Conservation (phyloP, 208 protist genomes). For the Jaenimonas drosophilae region DNA sequence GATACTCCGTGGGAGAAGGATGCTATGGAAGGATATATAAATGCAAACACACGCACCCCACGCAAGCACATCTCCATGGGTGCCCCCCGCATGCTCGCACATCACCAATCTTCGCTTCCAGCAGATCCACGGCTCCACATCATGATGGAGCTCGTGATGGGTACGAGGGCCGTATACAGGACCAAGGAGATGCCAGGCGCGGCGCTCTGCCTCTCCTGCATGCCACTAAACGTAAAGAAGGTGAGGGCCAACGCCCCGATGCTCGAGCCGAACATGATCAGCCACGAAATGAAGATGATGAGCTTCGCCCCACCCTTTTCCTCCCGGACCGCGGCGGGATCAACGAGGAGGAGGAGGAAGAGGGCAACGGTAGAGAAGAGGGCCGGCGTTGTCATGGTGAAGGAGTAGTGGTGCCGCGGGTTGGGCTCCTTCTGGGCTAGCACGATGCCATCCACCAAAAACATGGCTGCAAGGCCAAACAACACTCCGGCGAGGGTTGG, state of each 20-base stretch:
- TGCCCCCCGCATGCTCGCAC: neutral
- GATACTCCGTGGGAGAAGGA: too few relatives aligned
- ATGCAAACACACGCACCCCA: neutral
- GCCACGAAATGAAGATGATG: constrained; percentile 63
- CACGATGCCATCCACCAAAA: constrained; percentile 52
- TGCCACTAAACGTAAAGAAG: constrained; percentile 33
- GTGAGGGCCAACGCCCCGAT: constrained; percentile 37
- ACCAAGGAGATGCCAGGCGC: constrained; percentile 47
- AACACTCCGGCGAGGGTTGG: constrained; percentile 37
- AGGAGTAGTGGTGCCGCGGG: constrained; percentile 26
- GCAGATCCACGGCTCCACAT: constrained; percentile 47
- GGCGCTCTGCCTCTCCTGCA: constrained; percentile 23
- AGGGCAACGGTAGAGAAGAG: constrained; percentile 66
- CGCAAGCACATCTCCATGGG: neutral
- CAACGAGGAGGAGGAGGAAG: constrained; percentile 40
- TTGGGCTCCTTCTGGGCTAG: constrained; percentile 25
- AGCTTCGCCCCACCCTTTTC: constrained; percentile 36
- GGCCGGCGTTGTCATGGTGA: constrained; percentile 40
- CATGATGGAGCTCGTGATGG: constrained; percentile 40
- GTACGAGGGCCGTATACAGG: constrained; percentile 44
- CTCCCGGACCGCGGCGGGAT: constrained; percentile 43
- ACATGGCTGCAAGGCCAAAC: constrained; percentile 36
- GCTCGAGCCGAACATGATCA: constrained; percentile 50
- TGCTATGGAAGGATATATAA: neutral
- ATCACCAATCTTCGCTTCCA: constrained; percentile 23